These are phyloP conservation scores for Fusarium cicatricum DNA, from an alignment of 2,329 filamentous ascomycete genomes.

Conservation along the genomic window DNA sequence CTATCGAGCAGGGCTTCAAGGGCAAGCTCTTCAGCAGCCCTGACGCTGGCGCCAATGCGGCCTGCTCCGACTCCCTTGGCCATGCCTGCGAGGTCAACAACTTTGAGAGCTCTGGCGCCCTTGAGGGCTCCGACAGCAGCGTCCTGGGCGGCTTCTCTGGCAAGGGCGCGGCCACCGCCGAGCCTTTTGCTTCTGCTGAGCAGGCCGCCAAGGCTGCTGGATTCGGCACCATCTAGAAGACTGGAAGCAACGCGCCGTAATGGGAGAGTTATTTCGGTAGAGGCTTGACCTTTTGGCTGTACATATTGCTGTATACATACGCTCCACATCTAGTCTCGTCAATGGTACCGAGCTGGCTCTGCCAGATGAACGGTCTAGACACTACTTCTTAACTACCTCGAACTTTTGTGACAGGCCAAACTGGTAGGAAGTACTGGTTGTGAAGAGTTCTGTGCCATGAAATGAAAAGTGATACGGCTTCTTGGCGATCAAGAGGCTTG, in stretches of 20 bases:
- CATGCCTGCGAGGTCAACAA: conserved; percentile 58
- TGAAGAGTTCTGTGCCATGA: too few species aligned
- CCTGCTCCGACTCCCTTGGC: conserved; percentile 55
- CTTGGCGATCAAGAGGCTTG: too few species aligned
- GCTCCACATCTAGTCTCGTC: background rate
- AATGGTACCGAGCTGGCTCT: background rate
- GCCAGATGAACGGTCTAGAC: background rate
- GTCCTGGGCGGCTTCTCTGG: conserved; percentile 61
- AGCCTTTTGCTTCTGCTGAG: background rate
- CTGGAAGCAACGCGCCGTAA: background rate
- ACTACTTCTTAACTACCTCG: too few species aligned
- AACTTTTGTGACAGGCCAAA: too few species aligned
- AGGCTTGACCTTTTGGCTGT: background rate
- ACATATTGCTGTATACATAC: background rate
- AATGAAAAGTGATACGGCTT: too few species aligned
- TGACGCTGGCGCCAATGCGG: conserved; percentile 45
- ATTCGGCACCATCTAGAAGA: background rate
- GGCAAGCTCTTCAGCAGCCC: conserved; percentile 46
- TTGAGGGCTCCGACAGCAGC: conserved; percentile 52
- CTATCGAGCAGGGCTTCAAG: conserved; percentile 44
- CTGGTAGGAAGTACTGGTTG: too few species aligned
- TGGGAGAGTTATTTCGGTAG: background rate
- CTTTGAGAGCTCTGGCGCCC: conserved; percentile 37
- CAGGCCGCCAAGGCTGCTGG: background rate
- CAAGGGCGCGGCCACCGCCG: conserved; percentile 56